Evolutionary conservation across 2,329 filamentous ascomycete genomes (phyloP).

Genomic region (Hypoxylon rubiginosum): DNA sequence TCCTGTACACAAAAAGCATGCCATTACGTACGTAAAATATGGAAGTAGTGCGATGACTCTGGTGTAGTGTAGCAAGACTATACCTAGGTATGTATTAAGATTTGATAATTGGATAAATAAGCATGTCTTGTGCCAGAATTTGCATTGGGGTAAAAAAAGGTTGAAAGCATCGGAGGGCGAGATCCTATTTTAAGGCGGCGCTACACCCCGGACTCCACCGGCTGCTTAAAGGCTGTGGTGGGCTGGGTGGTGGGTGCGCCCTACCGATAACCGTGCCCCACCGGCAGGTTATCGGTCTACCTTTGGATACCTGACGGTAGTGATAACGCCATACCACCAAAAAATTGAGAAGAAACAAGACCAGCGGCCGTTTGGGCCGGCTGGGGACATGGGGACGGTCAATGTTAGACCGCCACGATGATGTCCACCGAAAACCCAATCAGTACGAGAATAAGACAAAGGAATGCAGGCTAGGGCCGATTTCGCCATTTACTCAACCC

Average conservation of each 20-base stretch:
- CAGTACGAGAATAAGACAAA: constrained; percentile 2
- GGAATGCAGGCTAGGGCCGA: constrained; percentile 33
- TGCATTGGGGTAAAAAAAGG: background rate
- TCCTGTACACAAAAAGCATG: background rate
- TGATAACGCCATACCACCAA: constrained; percentile 2
- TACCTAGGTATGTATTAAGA: background rate
- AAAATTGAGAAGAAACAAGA: constrained; percentile 45
- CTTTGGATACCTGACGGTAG: too few relatives aligned
- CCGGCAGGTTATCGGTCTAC: too few relatives aligned
- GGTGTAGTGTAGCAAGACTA: background rate
- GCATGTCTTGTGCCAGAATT: background rate
- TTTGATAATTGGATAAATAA: background rate
- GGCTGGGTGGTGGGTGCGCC: too few relatives aligned
- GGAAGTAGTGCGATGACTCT: background rate
- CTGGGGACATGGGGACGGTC: constrained; percentile 38
- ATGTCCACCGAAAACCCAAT: constrained; percentile 8
- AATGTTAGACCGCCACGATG: constrained; percentile 49
- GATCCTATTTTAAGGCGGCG: constrained; percentile 27
- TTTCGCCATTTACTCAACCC: constrained; percentile 37
- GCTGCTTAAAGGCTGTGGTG: constrained; percentile 38
- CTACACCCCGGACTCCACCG: constrained; percentile 39
- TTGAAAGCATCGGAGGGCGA: constrained; percentile 1
- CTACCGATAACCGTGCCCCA: too few relatives aligned
- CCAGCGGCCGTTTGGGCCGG: constrained; percentile 43
- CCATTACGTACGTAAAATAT: background rate